phyloP scores from a whole-genome alignment of 176 grass and related monocot genomes.

The Tillandsia leiboldiana region DNA sequence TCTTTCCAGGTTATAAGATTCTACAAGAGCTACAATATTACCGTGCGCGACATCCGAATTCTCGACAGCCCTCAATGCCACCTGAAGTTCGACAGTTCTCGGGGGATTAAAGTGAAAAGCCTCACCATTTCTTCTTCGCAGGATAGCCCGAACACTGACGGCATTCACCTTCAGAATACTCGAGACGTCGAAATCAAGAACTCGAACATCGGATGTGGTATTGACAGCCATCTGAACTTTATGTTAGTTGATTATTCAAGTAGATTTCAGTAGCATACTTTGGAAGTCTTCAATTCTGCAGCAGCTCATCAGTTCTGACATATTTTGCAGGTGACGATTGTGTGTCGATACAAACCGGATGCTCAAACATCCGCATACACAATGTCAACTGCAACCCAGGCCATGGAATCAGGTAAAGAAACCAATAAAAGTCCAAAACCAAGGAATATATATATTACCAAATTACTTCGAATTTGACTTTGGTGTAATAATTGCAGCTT shows the following conservation, averaged over 20 bases:
- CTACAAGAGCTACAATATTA: conserved; percentile 51
- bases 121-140: conserved; percentile 46
- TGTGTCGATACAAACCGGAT: conserved; percentile 64
- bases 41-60: conserved; percentile 31
- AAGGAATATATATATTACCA: not conserved
- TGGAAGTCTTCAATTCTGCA: not conserved
- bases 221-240: not conserved
- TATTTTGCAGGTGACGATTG: conserved; percentile 53
- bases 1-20: conserved; percentile 42
- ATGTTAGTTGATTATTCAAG: not conserved
- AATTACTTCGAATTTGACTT: not conserved
- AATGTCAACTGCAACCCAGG: conserved; percentile 57
- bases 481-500: conserved; percentile 26
- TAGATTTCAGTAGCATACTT: not conserved
- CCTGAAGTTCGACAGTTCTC: conserved; percentile 72
- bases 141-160: conserved; percentile 55
- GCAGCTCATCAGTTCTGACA: not conserved
- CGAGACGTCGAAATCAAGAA: conserved; percentile 52
- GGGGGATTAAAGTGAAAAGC: conserved; percentile 49
- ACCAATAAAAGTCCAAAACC: not conserved
- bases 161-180: conserved; percentile 76
- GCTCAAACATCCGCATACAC: conserved; percentile 61
- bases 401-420: conserved; percentile 61
- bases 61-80: conserved; percentile 63
- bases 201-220: conserved; percentile 58